Evolutionary conservation across 768 basidiomycete species (phyloP).

Genomic region (Mycena sanguinolenta): DNA sequence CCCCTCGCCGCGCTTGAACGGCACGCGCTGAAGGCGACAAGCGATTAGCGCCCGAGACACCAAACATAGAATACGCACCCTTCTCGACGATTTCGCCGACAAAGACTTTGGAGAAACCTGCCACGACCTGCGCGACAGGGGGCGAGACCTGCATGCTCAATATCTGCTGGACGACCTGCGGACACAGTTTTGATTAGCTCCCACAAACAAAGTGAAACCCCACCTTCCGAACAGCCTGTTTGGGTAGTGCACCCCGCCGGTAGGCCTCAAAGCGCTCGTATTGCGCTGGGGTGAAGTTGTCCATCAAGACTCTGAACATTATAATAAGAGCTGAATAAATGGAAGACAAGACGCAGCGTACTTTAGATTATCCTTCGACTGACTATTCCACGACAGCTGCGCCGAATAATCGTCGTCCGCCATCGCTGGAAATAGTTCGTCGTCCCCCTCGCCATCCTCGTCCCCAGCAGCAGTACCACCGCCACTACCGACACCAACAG

Average conservation of each 20-base stretch:
- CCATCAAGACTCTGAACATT: slow-evolving; percentile 82
- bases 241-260: slow-evolving; percentile 84
- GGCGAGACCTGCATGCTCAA: slow-evolving; percentile 86
- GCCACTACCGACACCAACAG: slow-evolving; percentile 33
- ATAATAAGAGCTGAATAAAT: neutral
- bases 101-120: slow-evolving; percentile 92
- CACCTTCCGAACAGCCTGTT: slow-evolving; percentile 86
- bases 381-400: slow-evolving; percentile 86
- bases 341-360: slow-evolving; percentile 42
- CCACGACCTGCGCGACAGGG: slow-evolving; percentile 90
- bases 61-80: slow-evolving; percentile 60
- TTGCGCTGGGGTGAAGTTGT: slow-evolving; percentile 86
- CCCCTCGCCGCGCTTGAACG: slow-evolving; percentile 79
- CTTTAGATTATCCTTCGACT: slow-evolving; percentile 92
- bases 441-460: slow-evolving; percentile 81
- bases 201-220: slow-evolving; percentile 7
- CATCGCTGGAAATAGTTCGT: slow-evolving; percentile 86
- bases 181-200: neutral
- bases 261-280: slow-evolving; percentile 94
- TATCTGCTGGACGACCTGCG: slow-evolving; percentile 86
- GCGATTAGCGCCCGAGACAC: slow-evolving; percentile 1
- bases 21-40: slow-evolving; percentile 68
- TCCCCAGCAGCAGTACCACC: slow-evolving; percentile 42
- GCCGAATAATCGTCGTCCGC: slow-evolving; percentile 92
- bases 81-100: slow-evolving; percentile 94